Evolutionary conservation across 2,329 filamentous ascomycete genomes (phyloP), one percentile per base, ranked within the genome.

Genomic region (Monascus ruber): DNA sequence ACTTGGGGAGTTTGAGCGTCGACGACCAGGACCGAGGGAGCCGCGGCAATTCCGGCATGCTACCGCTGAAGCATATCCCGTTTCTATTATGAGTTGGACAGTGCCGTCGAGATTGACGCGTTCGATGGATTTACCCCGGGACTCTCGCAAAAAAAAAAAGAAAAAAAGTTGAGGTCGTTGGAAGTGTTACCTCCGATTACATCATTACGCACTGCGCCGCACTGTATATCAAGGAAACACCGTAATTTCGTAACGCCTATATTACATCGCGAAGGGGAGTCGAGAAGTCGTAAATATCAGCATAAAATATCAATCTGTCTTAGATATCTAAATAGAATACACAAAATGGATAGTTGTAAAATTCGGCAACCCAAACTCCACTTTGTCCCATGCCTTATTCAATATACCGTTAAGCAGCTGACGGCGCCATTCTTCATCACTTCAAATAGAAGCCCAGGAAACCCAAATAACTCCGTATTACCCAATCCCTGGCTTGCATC

Each of bases 391-490:
- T 31, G 28, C 29, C 32, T 17, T 33, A 33, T 41, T 75, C 59
- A 94, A 67, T 88, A 94, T 24, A 94, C 79, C 6, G 89, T 96
- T 58, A 96, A 70, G 25, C 85, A 83, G 61, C 86, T 93, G 24
- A 98, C 84, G 44, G 79, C 81, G 4, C 85, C 87, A 56, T 94
- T 95, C 76, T 85, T 88, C 60, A 96, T 65, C 26, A 98, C 89
- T 65, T 98, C 91, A 66, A 98, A 96, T 35, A 95, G 78, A 61
- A 96, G 66, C 0, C 91, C 89, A 0, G 91, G 89, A 54, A 95
- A 95, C 1, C 89, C 88, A 65, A 86, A 96, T 26, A 98, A 64
- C 45, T 88, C 89, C 10, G 88, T 94, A 40, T 81, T 83, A 17
- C 77, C 77, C 44, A 81, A 60, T 45, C 80, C 56, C 61, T 70